Conservation (phyloP, 2,329 filamentous ascomycete species). For the Tolypocladium inflatum region DNA sequence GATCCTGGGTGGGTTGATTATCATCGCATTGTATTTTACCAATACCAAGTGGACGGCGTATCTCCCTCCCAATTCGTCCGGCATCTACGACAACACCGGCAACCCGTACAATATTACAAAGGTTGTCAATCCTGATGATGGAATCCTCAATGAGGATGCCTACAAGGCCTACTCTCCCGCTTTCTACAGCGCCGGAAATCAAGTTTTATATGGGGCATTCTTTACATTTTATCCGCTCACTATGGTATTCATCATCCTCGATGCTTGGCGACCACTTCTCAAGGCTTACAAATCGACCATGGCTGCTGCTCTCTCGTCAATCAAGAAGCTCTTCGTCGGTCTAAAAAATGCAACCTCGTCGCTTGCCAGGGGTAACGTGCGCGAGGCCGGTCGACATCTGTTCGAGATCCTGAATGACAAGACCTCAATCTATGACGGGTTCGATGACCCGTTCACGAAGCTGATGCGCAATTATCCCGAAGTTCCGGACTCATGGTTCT, state of each 20-base stretch:
- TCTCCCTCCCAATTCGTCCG: slow-evolving; percentile 37
- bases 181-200: slow-evolving; percentile 21
- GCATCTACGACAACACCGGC: slow-evolving; percentile 34
- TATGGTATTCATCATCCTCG: slow-evolving; percentile 24
- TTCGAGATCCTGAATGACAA: slow-evolving; percentile 22
- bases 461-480: slow-evolving; percentile 34
- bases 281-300: slow-evolving; percentile 20
- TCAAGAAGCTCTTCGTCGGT: slow-evolving; percentile 3
- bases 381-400: slow-evolving; percentile 17
- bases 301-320: slow-evolving; percentile 5
- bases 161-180: slow-evolving; percentile 26
- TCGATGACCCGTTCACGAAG: slow-evolving; percentile 31
- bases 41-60: slow-evolving; percentile 35
- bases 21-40: slow-evolving; percentile 31
- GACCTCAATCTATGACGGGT: slow-evolving; percentile 29
- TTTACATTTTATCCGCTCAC: slow-evolving; percentile 23
- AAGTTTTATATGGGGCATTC: slow-evolving; percentile 19
- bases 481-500: slow-evolving; percentile 39
- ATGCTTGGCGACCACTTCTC: slow-evolving; percentile 23
- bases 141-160: slow-evolving; percentile 19
- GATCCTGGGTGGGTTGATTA: slow-evolving; percentile 26
- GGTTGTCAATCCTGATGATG: slow-evolving; percentile 29
- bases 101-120: slow-evolving; percentile 28
- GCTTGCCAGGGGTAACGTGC: slow-evolving; percentile 23
- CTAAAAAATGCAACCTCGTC: slow-evolving; percentile 14